Base-by-base conservation (phyloP, 176 grass and related monocot genomes). In the Musa troglodytarum region DNA sequence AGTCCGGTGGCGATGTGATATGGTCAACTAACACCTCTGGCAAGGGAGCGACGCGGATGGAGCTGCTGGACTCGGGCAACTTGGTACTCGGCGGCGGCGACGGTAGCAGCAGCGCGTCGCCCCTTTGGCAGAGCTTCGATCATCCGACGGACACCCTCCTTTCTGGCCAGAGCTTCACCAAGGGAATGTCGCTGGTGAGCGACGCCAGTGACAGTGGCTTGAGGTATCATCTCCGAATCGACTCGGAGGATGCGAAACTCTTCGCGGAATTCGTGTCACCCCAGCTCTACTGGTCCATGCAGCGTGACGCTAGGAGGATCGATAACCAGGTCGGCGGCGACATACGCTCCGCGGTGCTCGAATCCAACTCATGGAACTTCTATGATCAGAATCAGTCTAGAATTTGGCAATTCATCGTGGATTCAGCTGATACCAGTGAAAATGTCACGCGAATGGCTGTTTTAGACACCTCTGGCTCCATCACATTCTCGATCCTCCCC, bases 121-220 rank as follows among this genome's bases (percentile, higher is more conserved):
- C 72, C 64, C 72, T 94, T 21, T 99, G 95, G 90, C 90, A 94
- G 85, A 99, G 90, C 80, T 99, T 99, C 75, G 82, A 68, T 82
- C 13, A 94, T 76, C 95, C 95, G 23, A 94, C 95, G 1, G 79
- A 99, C 81, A 94, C 88, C 20, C 90, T 99, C 53, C 78, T 99
- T 1, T 82, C 90, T 54, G 81, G 84, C 9, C 95, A 99, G 73
- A 94, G 28, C 57, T 99, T 99, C 59, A 24, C 76, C 11, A 82
- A 87, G 12, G 88, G 86, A 17, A 99, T 88, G 82, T 79, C 52
- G 24, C 81, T 99, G 79, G 69, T 72, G 53, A 89, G 90, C 78
- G 57, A 75, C 6, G 82, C 95, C 20, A 76, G 74, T 64, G 65
- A 16, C 71, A 73, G 91, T 29, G 89, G 91, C 50, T 83, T 84